Evolutionary conservation across 768 basidiomycete species (phyloP).

Genomic region (Boletus tylopilopsis): DNA sequence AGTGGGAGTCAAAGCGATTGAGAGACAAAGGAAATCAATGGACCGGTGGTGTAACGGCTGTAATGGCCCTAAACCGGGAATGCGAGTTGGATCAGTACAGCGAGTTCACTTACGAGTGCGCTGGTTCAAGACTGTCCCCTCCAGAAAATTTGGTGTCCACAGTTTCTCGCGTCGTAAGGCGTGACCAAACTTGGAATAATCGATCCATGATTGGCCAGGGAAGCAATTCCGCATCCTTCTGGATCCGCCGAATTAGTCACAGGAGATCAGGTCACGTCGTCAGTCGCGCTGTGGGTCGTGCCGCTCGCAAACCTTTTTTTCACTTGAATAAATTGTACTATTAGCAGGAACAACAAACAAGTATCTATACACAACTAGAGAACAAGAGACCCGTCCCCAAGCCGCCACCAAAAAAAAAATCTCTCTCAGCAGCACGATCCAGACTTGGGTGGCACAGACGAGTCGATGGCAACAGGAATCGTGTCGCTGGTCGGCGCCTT

Average conservation of each 20-base stretch:
- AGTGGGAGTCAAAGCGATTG: background rate
- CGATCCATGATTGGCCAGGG: slow-evolving; percentile 80
- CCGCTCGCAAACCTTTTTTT: slow-evolving; percentile 67
- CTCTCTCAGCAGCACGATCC: slow-evolving; percentile 59
- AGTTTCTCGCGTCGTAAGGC: slow-evolving; percentile 58
- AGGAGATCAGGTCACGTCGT: slow-evolving; percentile 82
- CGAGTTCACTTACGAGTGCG: slow-evolving; percentile 65
- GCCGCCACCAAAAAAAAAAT: no score
- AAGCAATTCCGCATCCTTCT: slow-evolving; percentile 91
- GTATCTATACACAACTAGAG: slow-evolving; percentile 24
- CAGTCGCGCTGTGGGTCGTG: slow-evolving; percentile 81
- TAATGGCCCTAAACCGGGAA: slow-evolving; percentile 79
- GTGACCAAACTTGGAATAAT: slow-evolving; percentile 78
- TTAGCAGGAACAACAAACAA: slow-evolving; percentile 26
- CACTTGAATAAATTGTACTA: slow-evolving; percentile 5
- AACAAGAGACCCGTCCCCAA: slow-evolving; percentile 9
- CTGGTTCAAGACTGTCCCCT: slow-evolving; percentile 93
- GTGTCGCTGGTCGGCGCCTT: slow-evolving; percentile 78
- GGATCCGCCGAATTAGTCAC: slow-evolving; percentile 90
- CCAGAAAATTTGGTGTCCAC: slow-evolving; percentile 91
- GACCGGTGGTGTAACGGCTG: slow-evolving; percentile 66
- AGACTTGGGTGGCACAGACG: slow-evolving; percentile 47
- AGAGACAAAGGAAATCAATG: background rate
- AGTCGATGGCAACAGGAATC: slow-evolving; percentile 74
- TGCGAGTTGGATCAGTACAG: slow-evolving; percentile 64